Conservation (phyloP, 768 basidiomycete genomes). For the Podaxis sp. region DNA sequence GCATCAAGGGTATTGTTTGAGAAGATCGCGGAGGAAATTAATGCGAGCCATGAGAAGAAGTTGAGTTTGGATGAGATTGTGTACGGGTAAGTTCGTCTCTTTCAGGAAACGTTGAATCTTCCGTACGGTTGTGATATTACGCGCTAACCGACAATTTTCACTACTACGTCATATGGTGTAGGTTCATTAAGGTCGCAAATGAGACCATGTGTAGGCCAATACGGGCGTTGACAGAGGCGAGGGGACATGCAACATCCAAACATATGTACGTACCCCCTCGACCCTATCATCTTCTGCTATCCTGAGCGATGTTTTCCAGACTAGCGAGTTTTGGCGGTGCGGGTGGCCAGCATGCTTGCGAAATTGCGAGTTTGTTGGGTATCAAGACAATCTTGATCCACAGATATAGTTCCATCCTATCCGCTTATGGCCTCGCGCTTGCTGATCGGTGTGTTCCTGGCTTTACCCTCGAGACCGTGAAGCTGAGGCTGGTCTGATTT, state of each 20-base stretch:
- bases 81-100: conserved; percentile 59
- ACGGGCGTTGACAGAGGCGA: conserved; percentile 83
- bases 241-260: conserved; percentile 76
- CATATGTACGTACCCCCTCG: conserved; percentile 46
- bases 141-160: not conserved
- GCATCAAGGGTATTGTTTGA: conserved; percentile 70
- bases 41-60: conserved; percentile 52
- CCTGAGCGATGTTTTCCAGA: conserved; percentile 33
- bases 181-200: conserved; percentile 94
- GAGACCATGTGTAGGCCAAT: conserved; percentile 97
- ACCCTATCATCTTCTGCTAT: not conserved
- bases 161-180: conserved; percentile 19
- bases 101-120: not conserved
- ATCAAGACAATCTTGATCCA: conserved; percentile 88
- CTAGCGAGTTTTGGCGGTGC: conserved; percentile 87
- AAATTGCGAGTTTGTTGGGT: conserved; percentile 81
- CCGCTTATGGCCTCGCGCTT: conserved; percentile 90
- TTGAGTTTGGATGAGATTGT: conserved; percentile 80
- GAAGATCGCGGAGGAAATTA: conserved; percentile 64
- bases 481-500: not conserved
- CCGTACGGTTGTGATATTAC: not conserved
- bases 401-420: conserved; percentile 88
- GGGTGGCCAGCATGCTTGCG: conserved; percentile 90
- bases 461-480: not conserved
- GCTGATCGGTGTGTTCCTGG: conserved; percentile 54